These are phyloP conservation scores for Candida morakotiae DNA, from an alignment of 805 yeast species.

Conservation along the genomic window DNA sequence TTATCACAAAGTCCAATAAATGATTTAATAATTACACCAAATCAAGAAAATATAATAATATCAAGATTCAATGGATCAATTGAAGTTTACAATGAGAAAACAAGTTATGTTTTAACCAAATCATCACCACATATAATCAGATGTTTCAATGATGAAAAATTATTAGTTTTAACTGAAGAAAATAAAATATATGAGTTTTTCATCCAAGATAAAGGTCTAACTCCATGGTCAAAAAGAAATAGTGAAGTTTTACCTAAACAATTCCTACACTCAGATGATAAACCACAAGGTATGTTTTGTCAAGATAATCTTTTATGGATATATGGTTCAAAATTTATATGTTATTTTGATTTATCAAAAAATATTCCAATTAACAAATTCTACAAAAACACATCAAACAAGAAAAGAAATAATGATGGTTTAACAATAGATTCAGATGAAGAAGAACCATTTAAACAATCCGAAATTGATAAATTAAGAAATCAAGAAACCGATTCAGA, in stretches of 20 bases:
- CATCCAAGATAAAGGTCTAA: conserved; percentile 33
- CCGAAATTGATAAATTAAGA: conserved; percentile 29
- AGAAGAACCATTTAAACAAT: conserved; percentile 24
- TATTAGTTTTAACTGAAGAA: conserved; percentile 68
- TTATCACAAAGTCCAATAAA: conserved; percentile 39
- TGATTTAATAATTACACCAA: conserved; percentile 45
- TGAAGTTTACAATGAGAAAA: conserved; percentile 35
- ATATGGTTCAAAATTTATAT: conserved; percentile 83
- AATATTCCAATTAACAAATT: conserved; percentile 47
- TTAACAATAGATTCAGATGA: conserved; percentile 26
- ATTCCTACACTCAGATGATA: conserved; percentile 54
- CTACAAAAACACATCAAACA: conserved; percentile 21
- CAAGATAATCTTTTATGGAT: conserved; percentile 63
- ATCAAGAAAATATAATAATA: conserved; percentile 46
- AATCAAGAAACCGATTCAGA: conserved; percentile 31
- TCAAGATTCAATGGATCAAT: conserved; percentile 65
- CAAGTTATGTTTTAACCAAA: conserved; percentile 47
- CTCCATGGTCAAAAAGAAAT: conserved; percentile 78
- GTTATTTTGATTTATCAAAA: conserved; percentile 61
- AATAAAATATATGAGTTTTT: conserved; percentile 72
- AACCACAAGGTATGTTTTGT: conserved; percentile 67
- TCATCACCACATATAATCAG: conserved; percentile 56
- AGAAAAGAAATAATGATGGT: conserved; percentile 44
- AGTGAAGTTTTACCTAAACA: conserved; percentile 70
- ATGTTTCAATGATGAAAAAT: conserved; percentile 48